Base-by-base conservation (phyloP, 495 filamentous ascomycete species). In the Aspergillus sparsus region DNA sequence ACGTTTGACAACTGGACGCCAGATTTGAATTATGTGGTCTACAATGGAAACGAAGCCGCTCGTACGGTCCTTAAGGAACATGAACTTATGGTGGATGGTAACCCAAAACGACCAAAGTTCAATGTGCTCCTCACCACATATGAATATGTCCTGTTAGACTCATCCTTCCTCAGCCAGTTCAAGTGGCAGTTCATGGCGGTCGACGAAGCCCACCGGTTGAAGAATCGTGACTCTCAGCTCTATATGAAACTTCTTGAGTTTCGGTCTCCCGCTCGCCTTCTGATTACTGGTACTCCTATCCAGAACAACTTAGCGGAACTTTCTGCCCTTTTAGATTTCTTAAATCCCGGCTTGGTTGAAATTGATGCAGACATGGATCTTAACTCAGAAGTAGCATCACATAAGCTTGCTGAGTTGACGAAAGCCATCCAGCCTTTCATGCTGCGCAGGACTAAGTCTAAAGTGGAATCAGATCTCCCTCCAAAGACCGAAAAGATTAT, bases 401-500 rank as follows among this genome's bases (percentile, higher is more conserved):
- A 82, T 56, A 89, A 91, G 65, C 75, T 90, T 21, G 82, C 80
- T 9, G 87, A 92, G 61, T 77, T 96, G 45, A 91, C 88, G 16
- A 76, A 81, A 6, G 80, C 87, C 5, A 92, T 97, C 64, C 82
- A 89, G 31, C 93, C 93, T 3, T 97, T 87, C 67, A 97, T 99
- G 80, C 78, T 99, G 42, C 89, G 94, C n/a, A 89, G 94, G 15
- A 97, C 94, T 8, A 99, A 99, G 73, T 90, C 94, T 62, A 96
- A 91, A 44, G 94, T 99, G 9, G 94, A 97, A 70, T 94, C 91
- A 33, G 94, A 97, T 58, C 78, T 99, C 33, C 94, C 94, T 5
- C 91, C 92, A 0, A 99, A 99, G 78, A 94, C 89, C 0, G 94
- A 99, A 68, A 98, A 97, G 77, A 99, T 98, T 63, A 96, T 99